These are phyloP conservation scores for Tetracladium setigerum DNA, from an alignment of 495 filamentous ascomycete species.

Conservation along the genomic window DNA sequence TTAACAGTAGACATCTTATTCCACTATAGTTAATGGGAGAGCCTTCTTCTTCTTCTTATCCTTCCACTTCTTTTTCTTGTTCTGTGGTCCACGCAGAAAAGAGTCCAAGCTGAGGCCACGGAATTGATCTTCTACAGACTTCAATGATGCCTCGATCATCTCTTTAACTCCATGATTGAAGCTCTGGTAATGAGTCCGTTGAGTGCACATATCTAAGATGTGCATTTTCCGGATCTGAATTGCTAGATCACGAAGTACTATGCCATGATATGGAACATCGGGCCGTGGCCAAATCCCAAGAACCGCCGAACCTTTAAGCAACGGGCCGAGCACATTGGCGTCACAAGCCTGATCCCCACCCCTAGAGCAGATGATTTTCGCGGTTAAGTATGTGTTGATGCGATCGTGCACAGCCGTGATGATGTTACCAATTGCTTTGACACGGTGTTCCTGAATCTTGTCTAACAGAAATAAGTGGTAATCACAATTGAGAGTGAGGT, in stretches of 20 bases:
- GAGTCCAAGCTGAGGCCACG: neutral
- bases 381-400: neutral
- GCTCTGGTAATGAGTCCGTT: too few relatives aligned
- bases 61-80: neutral
- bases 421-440: neutral
- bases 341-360: neutral
- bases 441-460: neutral
- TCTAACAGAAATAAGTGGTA: neutral
- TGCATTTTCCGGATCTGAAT: neutral
- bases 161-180: slow-evolving; percentile 8
- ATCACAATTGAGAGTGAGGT: slow-evolving; percentile 3
- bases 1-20: slow-evolving; percentile 4
- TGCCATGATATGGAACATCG: neutral
- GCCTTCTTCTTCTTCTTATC: too few relatives aligned
- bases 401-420: neutral
- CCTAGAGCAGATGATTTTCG: neutral
- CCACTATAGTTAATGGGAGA: slow-evolving; percentile 2
- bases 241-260: neutral
- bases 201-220: neutral
- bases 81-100: neutral
- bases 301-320: neutral
- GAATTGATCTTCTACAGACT: slow-evolving; percentile 2
- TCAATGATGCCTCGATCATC: slow-evolving; percentile 5
- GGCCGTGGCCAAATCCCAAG: slow-evolving; percentile 3
- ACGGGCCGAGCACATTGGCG: neutral